phyloP scores from a whole-genome alignment of 169 alveolate genomes.

The Hepatocystis sp. region DNA sequence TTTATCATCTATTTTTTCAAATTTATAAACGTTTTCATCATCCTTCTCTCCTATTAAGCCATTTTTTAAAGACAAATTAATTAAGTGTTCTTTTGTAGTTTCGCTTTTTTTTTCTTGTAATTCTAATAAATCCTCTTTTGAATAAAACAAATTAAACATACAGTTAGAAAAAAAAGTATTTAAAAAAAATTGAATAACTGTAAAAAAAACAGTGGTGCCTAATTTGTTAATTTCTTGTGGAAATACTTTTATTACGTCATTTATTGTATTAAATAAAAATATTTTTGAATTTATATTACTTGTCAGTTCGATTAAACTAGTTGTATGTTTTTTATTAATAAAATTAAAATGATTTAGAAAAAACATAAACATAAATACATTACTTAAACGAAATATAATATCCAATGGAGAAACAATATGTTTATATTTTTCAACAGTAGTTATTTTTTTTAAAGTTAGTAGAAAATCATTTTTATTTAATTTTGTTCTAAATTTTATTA shows the following conservation, averaged over 20 bases:
- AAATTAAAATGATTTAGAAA: constrained; percentile 13
- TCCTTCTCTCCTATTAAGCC: too few species aligned
- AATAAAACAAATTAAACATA: constrained; percentile 13
- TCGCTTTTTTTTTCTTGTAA: too few species aligned
- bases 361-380: constrained; percentile 37
- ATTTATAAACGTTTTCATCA: too few species aligned
- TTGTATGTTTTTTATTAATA: constrained; percentile 24
- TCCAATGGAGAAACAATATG: constrained; percentile 2
- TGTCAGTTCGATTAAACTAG: constrained; percentile 17
- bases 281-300: constrained; percentile 27
- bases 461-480: constrained; percentile 19
- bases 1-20: too few species aligned
- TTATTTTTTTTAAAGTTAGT: background rate
- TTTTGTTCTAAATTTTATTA: background rate
- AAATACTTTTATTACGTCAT: constrained; percentile 17
- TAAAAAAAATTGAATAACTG: constrained; percentile 16
- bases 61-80: too few species aligned
- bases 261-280: constrained; percentile 52
- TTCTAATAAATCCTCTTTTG: background rate
- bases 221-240: constrained; percentile 10
- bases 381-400: constrained; percentile 12
- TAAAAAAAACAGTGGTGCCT: constrained; percentile 17
- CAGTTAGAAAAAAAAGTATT: constrained; percentile 12
- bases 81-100: too few species aligned
- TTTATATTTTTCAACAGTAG: constrained; percentile 5